Base-by-base conservation (phyloP, 208 protist species). In the Trypanosoma scelopori region DNA sequence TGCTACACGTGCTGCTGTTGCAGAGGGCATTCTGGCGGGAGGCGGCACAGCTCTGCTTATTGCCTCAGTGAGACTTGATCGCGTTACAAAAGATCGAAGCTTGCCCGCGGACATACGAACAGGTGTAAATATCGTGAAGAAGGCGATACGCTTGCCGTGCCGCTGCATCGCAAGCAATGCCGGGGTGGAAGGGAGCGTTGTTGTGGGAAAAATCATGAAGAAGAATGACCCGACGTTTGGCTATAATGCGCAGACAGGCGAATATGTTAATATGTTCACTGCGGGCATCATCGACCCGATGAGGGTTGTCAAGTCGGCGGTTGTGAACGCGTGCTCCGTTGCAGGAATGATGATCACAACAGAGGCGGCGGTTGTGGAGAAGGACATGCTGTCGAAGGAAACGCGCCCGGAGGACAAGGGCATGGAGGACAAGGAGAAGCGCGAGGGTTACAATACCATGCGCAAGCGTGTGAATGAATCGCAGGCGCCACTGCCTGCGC, bases 211-310 rank as follows among this genome's bases (percentile, higher is more conserved):
- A 71, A 84, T 99, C 11, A 66, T 99, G 22, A 81, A 79, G 4
- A 76, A 75, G 60, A 72, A 73, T 42, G 92, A 99, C 65, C 60
- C 65, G 1, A 76, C 78, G 43, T 91, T 94, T 58, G 98, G 98
- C 66, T 99, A 97, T 82, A 94, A 99, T 75, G 97, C 97, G 1
- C 84, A 94, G 65, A 98, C 81, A 12, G 87, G 84, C 51, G 72
- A 98, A 71, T 99, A 98, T 76, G 86, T 90, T 57, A 93, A 99
- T 78, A 99, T 99, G 98, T 93, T 99, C 69, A 69, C 96, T 56
- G 86, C 82, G 7, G 99, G 99, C 68, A 99, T 99, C 76, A 97
- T 99, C 71, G 99, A 99, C 82, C 99, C 99, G 48, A 98, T 98
- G 77, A 99, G 99, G 87, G 99, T 99, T 20, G 98, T 99, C 41